Evolutionary conservation across 2,329 filamentous ascomycete species (phyloP).

Genomic region (Exophiala bonariae): DNA sequence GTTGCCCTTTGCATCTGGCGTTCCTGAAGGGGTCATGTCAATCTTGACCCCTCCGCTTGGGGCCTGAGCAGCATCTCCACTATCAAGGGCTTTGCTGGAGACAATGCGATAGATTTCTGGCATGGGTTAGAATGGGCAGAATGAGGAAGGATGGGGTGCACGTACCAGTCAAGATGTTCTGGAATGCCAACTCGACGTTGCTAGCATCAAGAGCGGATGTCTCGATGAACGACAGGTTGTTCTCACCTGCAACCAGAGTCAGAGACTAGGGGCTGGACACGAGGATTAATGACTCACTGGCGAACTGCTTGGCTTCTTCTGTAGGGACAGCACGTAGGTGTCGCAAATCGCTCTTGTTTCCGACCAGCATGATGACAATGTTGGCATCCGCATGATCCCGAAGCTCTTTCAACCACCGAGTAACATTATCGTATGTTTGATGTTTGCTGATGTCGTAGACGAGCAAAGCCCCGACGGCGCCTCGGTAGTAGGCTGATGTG

Average conservation of each 20-base stretch:
- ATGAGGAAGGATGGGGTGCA: slow-evolving; percentile 16
- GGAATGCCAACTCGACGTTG: slow-evolving; percentile 98
- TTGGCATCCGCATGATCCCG: slow-evolving; percentile 97
- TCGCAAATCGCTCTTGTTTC: slow-evolving; percentile 99
- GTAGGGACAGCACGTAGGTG: slow-evolving; percentile 95
- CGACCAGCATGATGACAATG: slow-evolving; percentile 99
- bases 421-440: slow-evolving; percentile 98
- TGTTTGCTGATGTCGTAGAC: slow-evolving; percentile 99
- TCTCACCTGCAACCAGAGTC: slow-evolving; percentile 68
- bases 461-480: slow-evolving; percentile 92
- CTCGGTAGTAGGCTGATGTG: slow-evolving; percentile 98
- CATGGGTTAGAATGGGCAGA: slow-evolving; percentile 20
- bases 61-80: slow-evolving; percentile 77
- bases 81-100: slow-evolving; percentile 93
- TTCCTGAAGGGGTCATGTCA: slow-evolving; percentile 81
- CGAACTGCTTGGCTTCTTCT: slow-evolving; percentile 97
- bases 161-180: slow-evolving; percentile 97
- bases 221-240: slow-evolving; percentile 98
- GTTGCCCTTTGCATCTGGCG: slow-evolving; percentile 74
- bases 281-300: slow-evolving; percentile 62
- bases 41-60: slow-evolving; percentile 78
- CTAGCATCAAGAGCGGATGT: slow-evolving; percentile 97
- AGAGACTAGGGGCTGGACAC: slow-evolving; percentile 15
- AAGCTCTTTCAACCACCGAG: slow-evolving; percentile 97
- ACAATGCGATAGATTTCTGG: slow-evolving; percentile 99